Evolutionary conservation across 139 green algal genomes (phyloP).

Genomic region (Coelastrella sp.): DNA sequence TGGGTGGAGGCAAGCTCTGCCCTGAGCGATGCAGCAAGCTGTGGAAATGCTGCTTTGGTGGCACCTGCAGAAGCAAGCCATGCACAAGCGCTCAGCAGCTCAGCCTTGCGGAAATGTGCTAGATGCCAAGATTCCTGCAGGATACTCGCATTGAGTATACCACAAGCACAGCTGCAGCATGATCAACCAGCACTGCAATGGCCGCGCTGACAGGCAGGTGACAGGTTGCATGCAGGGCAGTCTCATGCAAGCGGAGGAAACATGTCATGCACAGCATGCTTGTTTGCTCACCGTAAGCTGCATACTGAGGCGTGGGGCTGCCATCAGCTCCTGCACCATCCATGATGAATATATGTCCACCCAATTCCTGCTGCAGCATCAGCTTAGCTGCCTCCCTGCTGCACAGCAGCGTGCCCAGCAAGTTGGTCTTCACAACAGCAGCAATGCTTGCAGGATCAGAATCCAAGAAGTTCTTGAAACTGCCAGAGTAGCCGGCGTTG

Average conservation of each 20-base stretch:
- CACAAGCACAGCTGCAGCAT: no score
- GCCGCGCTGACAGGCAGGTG: no score
- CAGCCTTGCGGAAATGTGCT: not conserved
- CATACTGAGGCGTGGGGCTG: slow-evolving; percentile 82
- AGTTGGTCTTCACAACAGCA: slow-evolving; percentile 88
- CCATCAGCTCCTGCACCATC: slow-evolving; percentile 87
- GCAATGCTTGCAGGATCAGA: slow-evolving; percentile 59
- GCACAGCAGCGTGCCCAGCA: slow-evolving; percentile 85
- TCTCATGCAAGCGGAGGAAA: no score
- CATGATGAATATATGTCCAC: slow-evolving; percentile 94
- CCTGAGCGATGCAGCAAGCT: slow-evolving; percentile 75
- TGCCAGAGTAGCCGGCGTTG: slow-evolving; percentile 84
- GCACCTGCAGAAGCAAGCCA: slow-evolving; percentile 49
- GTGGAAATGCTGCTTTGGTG: slow-evolving; percentile 87
- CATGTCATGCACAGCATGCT: no score
- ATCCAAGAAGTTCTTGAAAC: slow-evolving; percentile 76
- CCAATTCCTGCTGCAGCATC: slow-evolving; percentile 83
- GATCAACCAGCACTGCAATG: no score
- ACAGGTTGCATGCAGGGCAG: no score
- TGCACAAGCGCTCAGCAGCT: not conserved
- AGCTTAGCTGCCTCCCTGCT: slow-evolving; percentile 87
- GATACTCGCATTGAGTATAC: no score
- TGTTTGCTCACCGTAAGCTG: slow-evolving; percentile 72
- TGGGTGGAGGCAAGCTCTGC: slow-evolving; percentile 58
- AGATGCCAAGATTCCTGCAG: no score